phyloP scores from a whole-genome alignment of 768 basidiomycete species.

The Phylloporus sp. region DNA sequence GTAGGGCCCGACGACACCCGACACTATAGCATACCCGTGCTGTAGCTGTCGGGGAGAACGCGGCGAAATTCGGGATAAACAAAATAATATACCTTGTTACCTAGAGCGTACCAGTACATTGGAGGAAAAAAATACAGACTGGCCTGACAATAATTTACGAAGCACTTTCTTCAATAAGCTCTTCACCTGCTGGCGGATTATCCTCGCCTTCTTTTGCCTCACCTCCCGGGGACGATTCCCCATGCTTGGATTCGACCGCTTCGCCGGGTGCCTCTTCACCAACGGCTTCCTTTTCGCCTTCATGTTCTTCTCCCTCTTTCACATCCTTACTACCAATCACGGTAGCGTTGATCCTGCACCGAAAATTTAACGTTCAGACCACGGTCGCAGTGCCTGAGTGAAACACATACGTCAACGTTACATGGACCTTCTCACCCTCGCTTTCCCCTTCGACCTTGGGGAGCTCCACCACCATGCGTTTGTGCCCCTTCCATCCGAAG shows the following conservation, averaged over 20 bases:
- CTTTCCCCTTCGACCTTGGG: constrained; percentile 43
- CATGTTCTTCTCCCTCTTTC: constrained; percentile 35
- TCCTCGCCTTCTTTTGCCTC: constrained; percentile 25
- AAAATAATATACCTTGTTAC: not conserved
- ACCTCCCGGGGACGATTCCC: constrained; percentile 17
- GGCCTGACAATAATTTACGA: constrained; percentile 9
- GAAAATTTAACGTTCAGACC: not conserved
- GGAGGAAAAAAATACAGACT: constrained; percentile 4
- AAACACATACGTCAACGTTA: constrained; percentile 64
- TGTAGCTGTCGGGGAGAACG: no score
- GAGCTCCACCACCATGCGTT: constrained; percentile 62
- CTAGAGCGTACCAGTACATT: not conserved
- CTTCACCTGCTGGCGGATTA: constrained; percentile 15
- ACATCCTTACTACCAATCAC: constrained; percentile 65
- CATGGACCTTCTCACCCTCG: constrained; percentile 60
- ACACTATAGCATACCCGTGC: no score
- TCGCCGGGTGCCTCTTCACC: constrained; percentile 27
- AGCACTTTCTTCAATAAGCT: constrained; percentile 14
- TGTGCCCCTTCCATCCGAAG: constrained; percentile 81
- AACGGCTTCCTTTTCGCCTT: constrained; percentile 27
- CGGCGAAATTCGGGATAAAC: not conserved
- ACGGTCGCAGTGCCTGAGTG: not conserved
- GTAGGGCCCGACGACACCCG: no score
- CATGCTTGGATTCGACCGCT: constrained; percentile 21
- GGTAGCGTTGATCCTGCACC: constrained; percentile 66